Base-by-base conservation (phyloP, 2,329 filamentous ascomycete genomes). In the Exutisphaerella laricina region DNA sequence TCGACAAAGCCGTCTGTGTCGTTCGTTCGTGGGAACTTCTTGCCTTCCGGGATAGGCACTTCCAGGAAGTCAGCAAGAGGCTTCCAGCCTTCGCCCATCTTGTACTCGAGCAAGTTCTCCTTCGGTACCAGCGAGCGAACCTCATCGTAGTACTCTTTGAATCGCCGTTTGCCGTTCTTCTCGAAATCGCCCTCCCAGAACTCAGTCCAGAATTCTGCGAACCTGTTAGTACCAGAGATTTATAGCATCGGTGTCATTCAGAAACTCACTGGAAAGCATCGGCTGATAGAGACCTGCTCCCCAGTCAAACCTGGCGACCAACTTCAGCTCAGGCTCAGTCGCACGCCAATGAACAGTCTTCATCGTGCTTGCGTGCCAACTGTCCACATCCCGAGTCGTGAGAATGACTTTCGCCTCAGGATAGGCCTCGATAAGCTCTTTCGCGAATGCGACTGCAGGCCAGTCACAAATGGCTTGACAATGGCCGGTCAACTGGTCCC, bases 341-440 rank as follows among this genome's bases (percentile, higher is more conserved):
- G 74, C 79, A 39, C 80, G 76, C 80, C 79, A 82, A 68, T 76
- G 76, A 22, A 83, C 78, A 4, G 80, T 84, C 65, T 79, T 79
- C 74, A 81, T 76, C 14, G 78, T 79, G 32, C 78, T 74, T 48
- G 69, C 68, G 55, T 74, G 70, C 78, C 81, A 85, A 29, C 77
- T 75, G 60, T 84, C 71, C 26, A 84, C 77, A 44, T 84, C 78
- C 33, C 81, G 75, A 44, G 74, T 80, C 10, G 79, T 82, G 49
- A 86, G 68, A 36, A 87, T 73, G 41, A 85, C 77, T 64, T 85
- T 85, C 45, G 82, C 82, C 42, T 85, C 78, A 1, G 82, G 82
- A 59, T 85, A 86, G 12, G 80, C 79, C 57, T 81, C 77, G 49
- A 85, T 81, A 48, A 86, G 70, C 61, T 85, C 82, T 61, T 80